Conservation (phyloP, 2,329 filamentous ascomycete genomes). For the Colletotrichum sp. region DNA sequence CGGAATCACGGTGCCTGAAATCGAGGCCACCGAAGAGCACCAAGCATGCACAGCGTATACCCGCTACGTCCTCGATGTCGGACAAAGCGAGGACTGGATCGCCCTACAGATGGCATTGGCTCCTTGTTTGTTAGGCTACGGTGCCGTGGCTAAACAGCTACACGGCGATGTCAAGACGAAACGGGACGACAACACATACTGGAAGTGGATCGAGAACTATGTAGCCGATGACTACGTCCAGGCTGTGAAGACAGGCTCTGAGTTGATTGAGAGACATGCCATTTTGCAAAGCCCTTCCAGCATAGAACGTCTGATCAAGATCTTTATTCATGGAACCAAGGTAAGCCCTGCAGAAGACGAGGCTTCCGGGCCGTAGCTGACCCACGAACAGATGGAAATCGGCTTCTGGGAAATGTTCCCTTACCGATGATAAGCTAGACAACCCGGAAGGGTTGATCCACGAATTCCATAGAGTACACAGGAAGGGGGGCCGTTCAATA, state of each 20-base stretch:
- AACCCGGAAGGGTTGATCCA: not conserved
- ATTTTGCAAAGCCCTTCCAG: constrained; percentile 74
- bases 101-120: constrained; percentile 84
- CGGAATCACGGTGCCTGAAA: constrained; percentile 74
- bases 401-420: constrained; percentile 63
- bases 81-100: constrained; percentile 86
- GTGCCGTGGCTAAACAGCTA: constrained; percentile 76
- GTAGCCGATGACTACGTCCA: constrained; percentile 78
- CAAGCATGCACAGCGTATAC: constrained; percentile 86
- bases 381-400: constrained; percentile 51
- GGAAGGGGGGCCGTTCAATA: not conserved
- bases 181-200: constrained; percentile 75
- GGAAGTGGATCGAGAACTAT: constrained; percentile 92
- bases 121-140: constrained; percentile 90
- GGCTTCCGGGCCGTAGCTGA: not conserved
- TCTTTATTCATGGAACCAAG: constrained; percentile 88
- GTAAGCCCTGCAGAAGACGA: constrained; percentile 47
- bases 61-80: constrained; percentile 85
- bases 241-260: constrained; percentile 73
- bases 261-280: constrained; percentile 77
- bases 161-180: constrained; percentile 65
- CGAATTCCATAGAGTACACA: not conserved
- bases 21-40: constrained; percentile 76
- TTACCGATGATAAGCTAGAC: constrained; percentile 23
- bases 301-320: constrained; percentile 81